Evolutionary conservation across 371 early-diverging fungal genomes (phyloP).

Genomic region (Gilbertella persicaria): DNA sequence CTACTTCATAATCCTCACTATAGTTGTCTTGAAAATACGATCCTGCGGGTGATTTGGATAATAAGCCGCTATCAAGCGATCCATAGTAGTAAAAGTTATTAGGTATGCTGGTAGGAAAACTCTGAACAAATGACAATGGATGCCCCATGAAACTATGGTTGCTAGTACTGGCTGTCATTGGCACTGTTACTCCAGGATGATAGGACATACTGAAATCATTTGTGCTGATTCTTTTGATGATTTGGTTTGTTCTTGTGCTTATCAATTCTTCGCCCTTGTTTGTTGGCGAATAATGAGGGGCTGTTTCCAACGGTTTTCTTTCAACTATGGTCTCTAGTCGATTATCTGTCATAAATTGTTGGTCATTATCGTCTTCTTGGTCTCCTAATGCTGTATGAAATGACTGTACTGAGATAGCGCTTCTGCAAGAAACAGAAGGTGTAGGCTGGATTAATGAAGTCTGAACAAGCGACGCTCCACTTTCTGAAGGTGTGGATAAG

Average conservation of each 20-base stretch:
- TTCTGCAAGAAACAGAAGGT: constrained; percentile 21
- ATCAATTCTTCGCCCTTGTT: not conserved
- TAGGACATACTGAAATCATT: not conserved
- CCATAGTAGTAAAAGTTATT: constrained; percentile 28
- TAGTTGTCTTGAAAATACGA: constrained; percentile 21
- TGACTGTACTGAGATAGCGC: constrained; percentile 18
- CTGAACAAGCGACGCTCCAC: too few relatives aligned
- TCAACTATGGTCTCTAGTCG: not conserved
- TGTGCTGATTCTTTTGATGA: not conserved
- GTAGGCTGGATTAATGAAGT: too few relatives aligned
- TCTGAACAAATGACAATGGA: constrained; percentile 11
- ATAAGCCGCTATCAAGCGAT: constrained; percentile 13
- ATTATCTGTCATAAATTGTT: not conserved
- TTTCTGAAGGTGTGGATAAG: too few relatives aligned
- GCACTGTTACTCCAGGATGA: not conserved
- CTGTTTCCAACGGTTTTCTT: not conserved
- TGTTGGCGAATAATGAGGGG: not conserved
- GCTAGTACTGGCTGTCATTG: constrained; percentile 4
- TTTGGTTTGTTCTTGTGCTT: not conserved
- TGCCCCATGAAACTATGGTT: constrained; percentile 9
- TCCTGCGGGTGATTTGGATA: constrained; percentile 18
- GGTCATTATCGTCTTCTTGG: constrained; percentile 10
- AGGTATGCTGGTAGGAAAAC: constrained; percentile 8
- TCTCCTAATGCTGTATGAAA: constrained; percentile 25
- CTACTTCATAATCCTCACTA: constrained; percentile 25